phyloP scores from a whole-genome alignment of 2,329 filamentous ascomycete genomes.

The Fusarium cicatricum region DNA sequence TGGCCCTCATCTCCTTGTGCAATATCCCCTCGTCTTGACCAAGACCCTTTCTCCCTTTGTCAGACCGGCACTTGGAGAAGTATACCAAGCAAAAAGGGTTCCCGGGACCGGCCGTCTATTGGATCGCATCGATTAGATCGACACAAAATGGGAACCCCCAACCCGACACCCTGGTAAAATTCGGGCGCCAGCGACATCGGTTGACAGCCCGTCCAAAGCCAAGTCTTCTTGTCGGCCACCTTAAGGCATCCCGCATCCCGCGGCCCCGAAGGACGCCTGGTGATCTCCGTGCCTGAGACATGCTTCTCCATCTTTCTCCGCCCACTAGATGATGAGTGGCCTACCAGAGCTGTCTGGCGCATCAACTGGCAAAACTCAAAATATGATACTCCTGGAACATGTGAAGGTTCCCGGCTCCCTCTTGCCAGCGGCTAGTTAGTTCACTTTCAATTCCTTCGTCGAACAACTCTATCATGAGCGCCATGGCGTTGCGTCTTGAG shows the following conservation, averaged over 20 bases:
- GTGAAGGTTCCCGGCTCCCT: slow-evolving; percentile 12
- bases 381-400: slow-evolving; percentile 24
- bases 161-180: slow-evolving; percentile 34
- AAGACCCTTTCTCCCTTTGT: not conserved
- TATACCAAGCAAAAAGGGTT: not conserved
- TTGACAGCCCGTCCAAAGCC: slow-evolving; percentile 31
- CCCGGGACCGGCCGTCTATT: slow-evolving; percentile 11
- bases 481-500: slow-evolving; percentile 8
- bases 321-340: not conserved
- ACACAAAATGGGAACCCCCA: slow-evolving; percentile 19
- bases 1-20: not conserved
- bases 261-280: slow-evolving; percentile 22
- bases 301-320: slow-evolving; percentile 32
- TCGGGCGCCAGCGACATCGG: slow-evolving; percentile 39
- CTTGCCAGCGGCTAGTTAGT: not conserved
- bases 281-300: slow-evolving; percentile 36
- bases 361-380: slow-evolving; percentile 27
- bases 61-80: slow-evolving; percentile 18
- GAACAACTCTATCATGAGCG: slow-evolving; percentile 17
- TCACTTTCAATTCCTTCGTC: no score
- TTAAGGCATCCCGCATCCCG: slow-evolving; percentile 15
- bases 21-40: not conserved
- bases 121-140: slow-evolving; percentile 28
- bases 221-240: slow-evolving; percentile 35
- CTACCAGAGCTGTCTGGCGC: slow-evolving; percentile 14